Evolutionary conservation across 306 rosid genomes (phyloP).

Genomic region (Trifolium subterraneum): DNA sequence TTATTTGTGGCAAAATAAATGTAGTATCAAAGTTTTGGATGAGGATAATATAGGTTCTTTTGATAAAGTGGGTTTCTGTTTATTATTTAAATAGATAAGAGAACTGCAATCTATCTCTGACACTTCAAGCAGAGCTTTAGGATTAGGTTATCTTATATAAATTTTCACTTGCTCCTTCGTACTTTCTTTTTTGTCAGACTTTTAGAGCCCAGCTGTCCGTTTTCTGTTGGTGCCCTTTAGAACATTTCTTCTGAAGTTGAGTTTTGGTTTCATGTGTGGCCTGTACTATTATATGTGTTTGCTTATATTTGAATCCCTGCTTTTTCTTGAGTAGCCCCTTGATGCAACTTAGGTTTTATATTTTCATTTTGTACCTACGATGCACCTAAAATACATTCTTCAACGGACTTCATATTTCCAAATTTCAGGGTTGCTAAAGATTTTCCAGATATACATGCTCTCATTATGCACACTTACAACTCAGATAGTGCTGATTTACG

Average conservation of each 20-base stretch:
- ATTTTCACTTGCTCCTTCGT: conserved; percentile 23
- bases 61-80: conserved; percentile 23
- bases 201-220: background rate
- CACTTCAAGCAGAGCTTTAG: background rate
- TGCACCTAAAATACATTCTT: conserved; percentile 61
- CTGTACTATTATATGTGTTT: conserved; percentile 11
- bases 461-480: conserved; percentile 91
- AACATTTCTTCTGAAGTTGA: conserved; percentile 31
- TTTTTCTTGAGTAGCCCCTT: conserved; percentile 10
- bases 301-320: conserved; percentile 25
- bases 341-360: conserved; percentile 14
- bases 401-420: conserved; percentile 71
- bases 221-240: conserved; percentile 4
- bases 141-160: background rate
- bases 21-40: conserved; percentile 11
- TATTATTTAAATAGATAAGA: background rate
- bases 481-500: conserved; percentile 68
- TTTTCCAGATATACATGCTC: conserved; percentile 90
- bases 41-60: conserved; percentile 13
- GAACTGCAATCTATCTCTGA: conserved; percentile 14
- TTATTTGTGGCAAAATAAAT: background rate
- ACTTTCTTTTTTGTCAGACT: conserved; percentile 8
- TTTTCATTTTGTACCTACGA: background rate
- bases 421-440: conserved; percentile 96
- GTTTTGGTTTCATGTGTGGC: conserved; percentile 17